Conservation (phyloP, 2,329 filamentous ascomycete genomes). For the Pyricularia sp. region DNA sequence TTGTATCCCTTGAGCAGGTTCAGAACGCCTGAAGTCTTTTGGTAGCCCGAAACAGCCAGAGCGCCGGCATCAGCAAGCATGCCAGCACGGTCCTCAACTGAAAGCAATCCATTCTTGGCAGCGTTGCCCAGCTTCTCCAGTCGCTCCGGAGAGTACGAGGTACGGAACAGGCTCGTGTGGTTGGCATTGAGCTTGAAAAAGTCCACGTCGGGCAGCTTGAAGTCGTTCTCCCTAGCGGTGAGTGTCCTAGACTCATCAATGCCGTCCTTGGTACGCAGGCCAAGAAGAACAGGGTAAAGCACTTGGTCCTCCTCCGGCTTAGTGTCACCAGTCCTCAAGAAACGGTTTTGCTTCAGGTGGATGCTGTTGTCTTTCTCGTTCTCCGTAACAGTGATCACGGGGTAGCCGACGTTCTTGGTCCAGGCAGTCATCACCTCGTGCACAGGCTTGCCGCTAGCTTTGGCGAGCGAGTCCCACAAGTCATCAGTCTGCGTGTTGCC, state of each 20-base stretch:
- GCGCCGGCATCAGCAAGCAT: constrained; percentile 93
- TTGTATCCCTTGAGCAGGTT: constrained; percentile 81
- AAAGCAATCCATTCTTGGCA: constrained; percentile 69
- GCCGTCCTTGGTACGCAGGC: constrained; percentile 74
- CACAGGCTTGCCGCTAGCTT: constrained; percentile 86
- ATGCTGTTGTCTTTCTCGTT: constrained; percentile 62
- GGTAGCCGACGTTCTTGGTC: constrained; percentile 94
- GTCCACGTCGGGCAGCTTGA: constrained; percentile 69
- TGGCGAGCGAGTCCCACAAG: constrained; percentile 78
- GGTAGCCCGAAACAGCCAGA: constrained; percentile 80
- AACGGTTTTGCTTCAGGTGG: constrained; percentile 87
- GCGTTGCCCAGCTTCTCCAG: constrained; percentile 81
- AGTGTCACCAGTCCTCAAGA: constrained; percentile 84
- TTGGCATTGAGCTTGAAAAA: constrained; percentile 98
- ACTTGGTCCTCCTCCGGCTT: constrained; percentile 87
- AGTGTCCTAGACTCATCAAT: constrained; percentile 70
- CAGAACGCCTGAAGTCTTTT: constrained; percentile 83
- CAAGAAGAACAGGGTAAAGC: constrained; percentile 83
- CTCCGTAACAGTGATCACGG: constrained; percentile 80
- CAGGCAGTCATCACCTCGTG: constrained; percentile 88
- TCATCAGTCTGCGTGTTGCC: constrained; percentile 88
- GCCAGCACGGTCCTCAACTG: constrained; percentile 84
- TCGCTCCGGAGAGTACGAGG: constrained; percentile 74
- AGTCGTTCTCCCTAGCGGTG: constrained; percentile 59
- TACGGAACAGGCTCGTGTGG: constrained; percentile 87